These are phyloP conservation scores for Lentinula novae-zelandiae DNA, from an alignment of 1,284 basidiomycete genomes.

Conservation along the genomic window DNA sequence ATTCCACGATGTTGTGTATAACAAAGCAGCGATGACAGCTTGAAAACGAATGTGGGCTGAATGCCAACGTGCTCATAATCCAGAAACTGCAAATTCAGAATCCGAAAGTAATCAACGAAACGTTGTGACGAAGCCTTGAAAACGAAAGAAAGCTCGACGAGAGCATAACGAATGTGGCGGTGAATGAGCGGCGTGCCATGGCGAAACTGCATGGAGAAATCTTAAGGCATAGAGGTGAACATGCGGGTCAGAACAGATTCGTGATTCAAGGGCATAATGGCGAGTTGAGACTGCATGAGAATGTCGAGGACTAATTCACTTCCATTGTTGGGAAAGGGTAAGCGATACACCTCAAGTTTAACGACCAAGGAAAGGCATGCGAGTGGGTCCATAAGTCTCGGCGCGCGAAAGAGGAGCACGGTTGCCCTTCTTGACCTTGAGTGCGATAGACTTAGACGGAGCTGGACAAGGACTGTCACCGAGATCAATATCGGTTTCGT, in stretches of 20 bases:
- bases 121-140: not conserved
- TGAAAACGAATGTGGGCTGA: not conserved
- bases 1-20: not conserved
- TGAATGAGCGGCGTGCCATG: slow-evolving; percentile 15
- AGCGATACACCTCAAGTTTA: not conserved
- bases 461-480: slow-evolving; percentile 82
- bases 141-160: slow-evolving; percentile 5
- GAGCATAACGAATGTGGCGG: slow-evolving; percentile 14
- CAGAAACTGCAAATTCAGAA: not conserved
- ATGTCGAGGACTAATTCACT: not conserved
- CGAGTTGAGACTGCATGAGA: not conserved
- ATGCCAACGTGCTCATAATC: not conserved
- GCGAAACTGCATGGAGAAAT: slow-evolving; percentile 8
- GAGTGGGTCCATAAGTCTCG: slow-evolving; percentile 61
- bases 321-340: not conserved
- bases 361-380: slow-evolving; percentile 37
- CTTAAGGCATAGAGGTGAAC: slow-evolving; percentile 1
- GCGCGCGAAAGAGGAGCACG: slow-evolving; percentile 48
- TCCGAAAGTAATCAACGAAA: not conserved
- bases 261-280: slow-evolving; percentile 6
- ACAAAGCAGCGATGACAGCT: not conserved
- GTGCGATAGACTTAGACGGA: slow-evolving; percentile 48
- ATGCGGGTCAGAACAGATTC: slow-evolving; percentile 7
- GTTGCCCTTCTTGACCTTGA: slow-evolving; percentile 49
- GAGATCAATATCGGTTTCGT: slow-evolving; percentile 71